Evolutionary conservation across 305 asterid species (phyloP), one percentile per base, ranked within the genome.

Genomic region (Fraxinus greggii): DNA sequence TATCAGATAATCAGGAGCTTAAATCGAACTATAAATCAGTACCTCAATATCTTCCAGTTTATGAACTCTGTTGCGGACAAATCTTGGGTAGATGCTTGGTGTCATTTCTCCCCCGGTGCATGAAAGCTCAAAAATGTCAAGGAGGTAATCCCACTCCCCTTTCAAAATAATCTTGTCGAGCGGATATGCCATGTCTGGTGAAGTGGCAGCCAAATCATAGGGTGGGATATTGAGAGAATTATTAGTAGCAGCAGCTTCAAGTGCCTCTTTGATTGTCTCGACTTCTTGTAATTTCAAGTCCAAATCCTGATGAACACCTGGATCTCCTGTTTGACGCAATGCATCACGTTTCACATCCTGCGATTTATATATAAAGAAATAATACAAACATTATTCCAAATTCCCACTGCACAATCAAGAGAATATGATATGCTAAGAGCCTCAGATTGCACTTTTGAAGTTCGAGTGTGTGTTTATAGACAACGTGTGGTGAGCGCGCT

Each of bases 101-200:
- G 70, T 4, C 78, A 88, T 48, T 31, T 86, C 88, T 0, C 81
- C 83, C 76, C 93, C 95, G 32, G 86, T 74, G 77, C 83, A 79
- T 26, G 83, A 65, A 72, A 89, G 89, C 54, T 90, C 85, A 61
- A 87, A 83, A 76, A 94, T 45, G 85, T 96, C 99, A 32, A 82
- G 33, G 84, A 96, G 95, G 87, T 84, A 88, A 76, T 87, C 91
- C 98, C 99, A 96, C 83, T 96, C 99, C 78, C 98, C 97, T 51
- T 86, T 86, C 24, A 86, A 81, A 85, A 96, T 96, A 48, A 96
- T 96, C 86, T 79, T 88, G 81, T 96, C 89, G 5, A 96, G 90
- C 31, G 99, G 98, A 88, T 94, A 96, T 17, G 97, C 98, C 81
- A 79, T 81, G 70, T 92, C 88, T 26, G 91, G 87, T 38, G 84